Evolutionary conservation across 2,329 filamentous ascomycete genomes (phyloP).

Genomic region (Tolypocladium cylindrosporum): DNA sequence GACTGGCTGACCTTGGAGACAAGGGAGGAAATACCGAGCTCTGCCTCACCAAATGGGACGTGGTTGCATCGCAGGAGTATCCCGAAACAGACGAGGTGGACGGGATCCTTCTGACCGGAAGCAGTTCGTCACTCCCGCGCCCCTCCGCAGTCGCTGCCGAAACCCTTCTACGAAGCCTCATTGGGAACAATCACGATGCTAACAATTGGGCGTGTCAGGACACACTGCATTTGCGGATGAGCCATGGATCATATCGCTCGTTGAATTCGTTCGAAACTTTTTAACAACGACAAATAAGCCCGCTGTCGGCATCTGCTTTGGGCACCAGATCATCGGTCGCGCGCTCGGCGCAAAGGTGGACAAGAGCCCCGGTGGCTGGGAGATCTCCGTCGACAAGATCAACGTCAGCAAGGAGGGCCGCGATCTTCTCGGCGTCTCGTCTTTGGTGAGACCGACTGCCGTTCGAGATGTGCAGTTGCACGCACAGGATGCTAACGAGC

Average conservation of each 20-base stretch:
- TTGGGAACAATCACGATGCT: background rate
- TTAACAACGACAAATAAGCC: constrained; percentile 17
- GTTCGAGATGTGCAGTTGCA: background rate
- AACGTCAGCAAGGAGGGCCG: constrained; percentile 25
- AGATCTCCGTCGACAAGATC: constrained; percentile 28
- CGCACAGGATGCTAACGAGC: background rate
- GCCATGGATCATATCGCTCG: constrained; percentile 29
- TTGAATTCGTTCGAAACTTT: constrained; percentile 20
- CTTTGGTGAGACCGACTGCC: constrained; percentile 9
- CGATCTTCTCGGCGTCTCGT: constrained; percentile 20
- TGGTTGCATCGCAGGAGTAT: constrained; percentile 16
- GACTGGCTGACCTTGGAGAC: constrained; percentile 11
- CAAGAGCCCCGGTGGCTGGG: constrained; percentile 28
- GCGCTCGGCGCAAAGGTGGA: constrained; percentile 27
- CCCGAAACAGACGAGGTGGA: constrained; percentile 17
- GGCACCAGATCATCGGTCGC: constrained; percentile 33
- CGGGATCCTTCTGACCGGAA: constrained; percentile 21
- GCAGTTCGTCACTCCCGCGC: constrained; percentile 14
- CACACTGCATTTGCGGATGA: constrained; percentile 27
- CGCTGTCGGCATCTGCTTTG: constrained; percentile 35
- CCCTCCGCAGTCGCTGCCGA: background rate
- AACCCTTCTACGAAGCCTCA: background rate
- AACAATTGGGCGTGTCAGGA: constrained; percentile 8
- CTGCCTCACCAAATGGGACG: constrained; percentile 18
- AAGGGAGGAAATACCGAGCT: constrained; percentile 11